phyloP scores from a whole-genome alignment of 345 rosid species.

The Cardamine occulta region DNA sequence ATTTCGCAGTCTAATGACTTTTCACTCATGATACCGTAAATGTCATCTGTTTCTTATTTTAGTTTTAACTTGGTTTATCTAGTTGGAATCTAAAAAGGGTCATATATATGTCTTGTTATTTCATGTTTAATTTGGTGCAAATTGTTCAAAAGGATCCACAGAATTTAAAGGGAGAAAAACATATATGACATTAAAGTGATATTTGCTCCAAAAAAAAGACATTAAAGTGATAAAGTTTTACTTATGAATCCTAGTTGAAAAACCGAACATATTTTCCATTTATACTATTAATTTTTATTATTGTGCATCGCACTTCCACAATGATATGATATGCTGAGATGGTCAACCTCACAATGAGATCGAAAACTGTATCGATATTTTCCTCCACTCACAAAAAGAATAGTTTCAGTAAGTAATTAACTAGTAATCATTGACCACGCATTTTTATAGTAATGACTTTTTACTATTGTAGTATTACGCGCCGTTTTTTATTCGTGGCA shows the following conservation, averaged over 20 bases:
- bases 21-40: background rate
- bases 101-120: background rate
- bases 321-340: constrained; percentile 38
- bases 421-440: constrained; percentile 41
- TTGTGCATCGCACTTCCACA: constrained; percentile 35
- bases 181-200: background rate
- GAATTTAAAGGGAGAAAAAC: background rate
- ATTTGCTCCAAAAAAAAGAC: background rate
- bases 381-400: constrained; percentile 39
- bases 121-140: background rate
- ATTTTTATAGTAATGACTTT: constrained; percentile 22
- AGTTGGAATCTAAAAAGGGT: background rate
- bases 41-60: background rate
- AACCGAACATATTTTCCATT: background rate
- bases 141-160: background rate
- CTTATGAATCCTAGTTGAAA: constrained; percentile 15
- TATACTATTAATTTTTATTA: background rate
- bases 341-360: constrained; percentile 46
- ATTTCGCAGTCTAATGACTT: background rate
- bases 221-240: constrained; percentile 9
- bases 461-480: constrained; percentile 24
- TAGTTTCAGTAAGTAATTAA: constrained; percentile 20
- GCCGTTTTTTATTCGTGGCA: constrained; percentile 22
- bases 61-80: background rate
- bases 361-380: constrained; percentile 31